A percentile compares a stretch with the other conserved stretches of the same genome.
Evolutionary conservation across 2,329 filamentous ascomycete species (phyloP).

Genomic region (Polytolypa hystricis): DNA sequence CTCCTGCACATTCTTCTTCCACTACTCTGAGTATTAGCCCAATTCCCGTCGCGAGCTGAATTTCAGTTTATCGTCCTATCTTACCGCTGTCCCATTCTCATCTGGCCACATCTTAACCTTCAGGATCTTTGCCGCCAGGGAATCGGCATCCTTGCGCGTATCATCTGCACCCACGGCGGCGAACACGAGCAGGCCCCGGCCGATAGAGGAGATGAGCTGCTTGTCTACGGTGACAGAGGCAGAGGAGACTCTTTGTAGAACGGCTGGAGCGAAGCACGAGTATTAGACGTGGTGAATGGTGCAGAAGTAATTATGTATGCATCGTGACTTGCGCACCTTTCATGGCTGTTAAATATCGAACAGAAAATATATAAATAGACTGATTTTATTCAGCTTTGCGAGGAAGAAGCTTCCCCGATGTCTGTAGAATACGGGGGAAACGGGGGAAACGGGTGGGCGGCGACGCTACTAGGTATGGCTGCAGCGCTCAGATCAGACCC

Average conservation of each 20-base stretch:
- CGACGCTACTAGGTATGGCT: too few species aligned
- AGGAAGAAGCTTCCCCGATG: too few species aligned
- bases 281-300: too few species aligned
- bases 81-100: slow-evolving; percentile 56
- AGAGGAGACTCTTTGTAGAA: slow-evolving; percentile 86
- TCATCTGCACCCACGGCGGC: slow-evolving; percentile 86
- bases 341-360: too few species aligned
- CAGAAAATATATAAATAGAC: too few species aligned
- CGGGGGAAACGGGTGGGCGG: too few species aligned
- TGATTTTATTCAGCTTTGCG: too few species aligned
- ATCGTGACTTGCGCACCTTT: slow-evolving; percentile 25
- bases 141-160: slow-evolving; percentile 75
- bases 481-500: too few species aligned
- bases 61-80: neutral
- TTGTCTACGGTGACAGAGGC: slow-evolving; percentile 93
- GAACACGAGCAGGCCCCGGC: slow-evolving; percentile 79
- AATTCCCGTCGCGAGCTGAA: neutral
- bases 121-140: slow-evolving; percentile 71
- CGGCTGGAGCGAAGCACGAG: slow-evolving; percentile 45
- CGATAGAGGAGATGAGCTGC: slow-evolving; percentile 80
- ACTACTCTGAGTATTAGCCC: slow-evolving; percentile 40
- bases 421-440: too few species aligned
- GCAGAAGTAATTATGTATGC: slow-evolving; percentile 6
- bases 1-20: slow-evolving; percentile 83
- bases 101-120: slow-evolving; percentile 91